Evolutionary conservation across 1,139 yeast genomes (phyloP), one percentile per base, ranked within the genome.

Genomic region (Suhomyces wounanorum): DNA sequence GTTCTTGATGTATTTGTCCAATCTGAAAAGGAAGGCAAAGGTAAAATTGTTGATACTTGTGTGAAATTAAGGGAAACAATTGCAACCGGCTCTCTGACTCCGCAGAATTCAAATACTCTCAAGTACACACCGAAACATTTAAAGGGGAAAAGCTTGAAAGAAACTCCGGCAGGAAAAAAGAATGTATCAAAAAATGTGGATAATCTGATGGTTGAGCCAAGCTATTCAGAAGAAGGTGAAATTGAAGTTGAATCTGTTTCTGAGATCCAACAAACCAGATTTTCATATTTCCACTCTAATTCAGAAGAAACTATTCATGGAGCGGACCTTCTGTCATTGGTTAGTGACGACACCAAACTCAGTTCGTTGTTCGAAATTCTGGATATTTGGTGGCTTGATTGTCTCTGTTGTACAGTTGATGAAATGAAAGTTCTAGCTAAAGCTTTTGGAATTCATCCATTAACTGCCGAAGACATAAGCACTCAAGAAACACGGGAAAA

Each of bases 271-370:
- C 68, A 54, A 42, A 92, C 88, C 59, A 72, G 98, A 50, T 92
- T 88, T 68, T 83, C 95, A 35, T 89, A 89, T 65, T 92, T 90
- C 67, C 83, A 85, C 40, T 82, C 95, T 0, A 90, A 87, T 52
- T 74, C 84, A 8, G 97, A 90, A 52, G 96, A 87, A 61, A 92
- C 98, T 0, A 79, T 89, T 16, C 97, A 92, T 69, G 88, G 96
- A 0, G 86, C 96, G 1, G 96, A 90, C 63, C 75, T 92, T 40
- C 87, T 95, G 3, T 82, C 94, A 1, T 72, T 92, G 53, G 82
- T 88, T 5, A 73, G 74, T 16, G 84, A 85, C 1, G 87, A 84
- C 2, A 83, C 85, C 60, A 74, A 86, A 2, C 83, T 88, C 57
- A 75, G 82, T 52, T 83, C 83, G 23, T 68, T 90, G 42, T 90